These are phyloP conservation scores for Stachybotrys chartarum DNA, from an alignment of 2,329 filamentous ascomycete species.

Conservation along the genomic window DNA sequence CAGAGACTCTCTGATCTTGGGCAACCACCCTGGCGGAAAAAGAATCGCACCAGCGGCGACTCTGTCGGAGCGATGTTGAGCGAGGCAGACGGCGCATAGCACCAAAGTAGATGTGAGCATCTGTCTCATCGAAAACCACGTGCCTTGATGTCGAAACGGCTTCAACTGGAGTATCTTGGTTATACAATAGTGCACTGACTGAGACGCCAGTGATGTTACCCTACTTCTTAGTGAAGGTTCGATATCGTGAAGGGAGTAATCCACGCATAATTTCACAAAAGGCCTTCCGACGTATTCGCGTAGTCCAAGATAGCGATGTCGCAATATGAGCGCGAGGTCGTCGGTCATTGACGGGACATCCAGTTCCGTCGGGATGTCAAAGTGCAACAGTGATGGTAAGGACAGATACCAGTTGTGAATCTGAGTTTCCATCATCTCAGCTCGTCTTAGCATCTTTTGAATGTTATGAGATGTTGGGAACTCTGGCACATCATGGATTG, in stretches of 20 bases:
- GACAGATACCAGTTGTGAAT: background rate
- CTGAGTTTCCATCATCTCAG: background rate
- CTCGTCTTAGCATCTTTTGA: background rate
- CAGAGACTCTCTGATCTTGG: background rate
- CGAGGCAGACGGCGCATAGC: background rate
- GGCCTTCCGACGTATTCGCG: background rate
- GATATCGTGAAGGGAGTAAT: background rate
- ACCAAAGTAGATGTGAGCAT: background rate
- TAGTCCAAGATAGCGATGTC: background rate
- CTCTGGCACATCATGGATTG: background rate
- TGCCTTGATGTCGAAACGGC: background rate
- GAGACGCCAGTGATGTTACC: background rate
- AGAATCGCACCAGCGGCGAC: background rate
- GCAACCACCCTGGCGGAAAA: background rate
- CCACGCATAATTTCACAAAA: background rate
- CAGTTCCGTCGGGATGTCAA: background rate
- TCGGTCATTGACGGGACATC: background rate
- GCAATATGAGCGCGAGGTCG: background rate
- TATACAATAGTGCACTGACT: background rate
- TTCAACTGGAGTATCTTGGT: background rate
- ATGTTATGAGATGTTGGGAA: background rate
- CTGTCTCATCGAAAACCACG: background rate
- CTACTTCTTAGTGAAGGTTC: background rate
- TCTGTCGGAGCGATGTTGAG: background rate
- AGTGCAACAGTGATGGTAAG: background rate